Evolutionary conservation across 257 asterid species (phyloP).

Genomic region (Craterostigma plantagineum): DNA sequence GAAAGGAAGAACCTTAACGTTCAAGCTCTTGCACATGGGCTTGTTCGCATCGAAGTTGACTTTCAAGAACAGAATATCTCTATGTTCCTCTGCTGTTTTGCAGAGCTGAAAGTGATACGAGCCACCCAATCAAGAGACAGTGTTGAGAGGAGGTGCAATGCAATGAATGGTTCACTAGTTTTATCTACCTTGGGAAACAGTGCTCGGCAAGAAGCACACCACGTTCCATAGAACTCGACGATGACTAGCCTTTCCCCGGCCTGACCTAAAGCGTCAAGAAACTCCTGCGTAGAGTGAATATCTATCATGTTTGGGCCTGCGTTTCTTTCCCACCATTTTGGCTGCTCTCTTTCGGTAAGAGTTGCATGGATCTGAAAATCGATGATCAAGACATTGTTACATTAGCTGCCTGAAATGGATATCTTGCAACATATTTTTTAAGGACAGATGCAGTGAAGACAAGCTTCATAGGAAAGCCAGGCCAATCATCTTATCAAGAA

Average conservation of each 20-base stretch:
- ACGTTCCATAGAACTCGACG: conserved; percentile 65
- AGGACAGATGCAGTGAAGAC: too few species aligned
- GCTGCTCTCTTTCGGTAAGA: conserved; percentile 37
- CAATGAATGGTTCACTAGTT: too few species aligned
- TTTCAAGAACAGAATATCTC: conserved; percentile 60
- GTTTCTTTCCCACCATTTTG: conserved; percentile 68
- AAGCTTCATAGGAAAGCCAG: too few species aligned
- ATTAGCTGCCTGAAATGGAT: too few species aligned
- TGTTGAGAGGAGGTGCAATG: too few species aligned
- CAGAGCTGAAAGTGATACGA: conserved; percentile 82
- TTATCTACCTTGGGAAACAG: conserved; percentile 56
- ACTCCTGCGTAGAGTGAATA: conserved; percentile 53
- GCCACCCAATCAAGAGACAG: too few species aligned
- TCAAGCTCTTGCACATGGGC: conserved; percentile 82
- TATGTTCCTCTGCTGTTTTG: conserved; percentile 61
- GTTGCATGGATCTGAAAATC: conserved; percentile 29
- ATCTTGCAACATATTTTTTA: too few species aligned
- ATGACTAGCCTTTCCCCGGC: conserved; percentile 67
- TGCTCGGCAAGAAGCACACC: conserved; percentile 86
- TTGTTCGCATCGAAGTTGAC: conserved; percentile 81
- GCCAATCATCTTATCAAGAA: too few species aligned
- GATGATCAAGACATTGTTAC: not conserved
- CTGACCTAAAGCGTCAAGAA: conserved; percentile 39
- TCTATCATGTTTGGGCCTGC: conserved; percentile 70
- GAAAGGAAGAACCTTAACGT: conserved; percentile 82